Evolutionary conservation across 352 stramenopile species (phyloP).

Genomic region (Phytophthora kernoviae): DNA sequence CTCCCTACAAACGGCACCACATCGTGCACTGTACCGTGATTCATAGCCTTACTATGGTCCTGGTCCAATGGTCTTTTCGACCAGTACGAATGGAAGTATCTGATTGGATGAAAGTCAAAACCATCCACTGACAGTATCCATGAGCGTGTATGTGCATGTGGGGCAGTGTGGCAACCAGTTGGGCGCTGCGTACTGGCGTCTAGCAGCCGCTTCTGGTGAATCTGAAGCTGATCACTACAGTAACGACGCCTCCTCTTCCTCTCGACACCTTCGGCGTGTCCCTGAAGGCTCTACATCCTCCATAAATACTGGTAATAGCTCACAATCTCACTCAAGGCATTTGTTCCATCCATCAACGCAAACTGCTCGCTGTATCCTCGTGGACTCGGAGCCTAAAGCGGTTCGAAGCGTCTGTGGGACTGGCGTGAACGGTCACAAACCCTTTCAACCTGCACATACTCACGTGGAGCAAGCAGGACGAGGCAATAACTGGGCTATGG

Average conservation of each 20-base stretch:
- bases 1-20: slow-evolving; percentile 70
- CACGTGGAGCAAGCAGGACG: slow-evolving; percentile 75
- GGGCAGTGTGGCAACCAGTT: slow-evolving; percentile 84
- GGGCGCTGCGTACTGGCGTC: slow-evolving; percentile 72
- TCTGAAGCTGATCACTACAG: neutral
- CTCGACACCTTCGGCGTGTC: slow-evolving; percentile 4
- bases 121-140: slow-evolving; percentile 3
- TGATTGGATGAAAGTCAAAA: neutral
- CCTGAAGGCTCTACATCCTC: neutral
- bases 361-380: slow-evolving; percentile 68
- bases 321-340: slow-evolving; percentile 33
- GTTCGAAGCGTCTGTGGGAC: slow-evolving; percentile 39
- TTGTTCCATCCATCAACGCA: slow-evolving; percentile 53
- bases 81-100: neutral
- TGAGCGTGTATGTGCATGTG: slow-evolving; percentile 73
- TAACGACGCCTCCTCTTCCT: neutral
- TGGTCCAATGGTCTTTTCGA: slow-evolving; percentile 5
- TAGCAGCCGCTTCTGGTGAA: slow-evolving; percentile 22
- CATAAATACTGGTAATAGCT: slow-evolving; percentile 7
- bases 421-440: neutral
- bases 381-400: slow-evolving; percentile 85
- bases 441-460: slow-evolving; percentile 48
- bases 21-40: slow-evolving; percentile 37
- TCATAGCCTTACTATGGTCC: slow-evolving; percentile 14
- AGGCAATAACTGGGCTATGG: slow-evolving; percentile 92